Conservation (phyloP, 345 rosid genomes). For the Excoecaria agallocha region DNA sequence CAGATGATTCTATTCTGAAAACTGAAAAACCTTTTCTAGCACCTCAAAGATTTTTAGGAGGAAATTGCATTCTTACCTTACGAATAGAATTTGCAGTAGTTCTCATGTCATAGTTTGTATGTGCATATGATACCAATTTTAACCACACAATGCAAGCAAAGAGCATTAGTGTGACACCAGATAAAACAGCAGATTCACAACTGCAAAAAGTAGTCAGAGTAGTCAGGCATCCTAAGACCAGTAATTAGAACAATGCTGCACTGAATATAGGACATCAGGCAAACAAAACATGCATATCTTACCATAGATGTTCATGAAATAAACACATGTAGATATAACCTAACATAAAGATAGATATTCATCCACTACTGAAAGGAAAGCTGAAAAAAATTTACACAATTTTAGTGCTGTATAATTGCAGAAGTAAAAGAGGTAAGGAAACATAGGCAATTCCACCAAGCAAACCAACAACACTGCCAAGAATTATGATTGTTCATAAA, state of each 20-base stretch:
- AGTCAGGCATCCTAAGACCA: not conserved
- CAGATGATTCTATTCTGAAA: not conserved
- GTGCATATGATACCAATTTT: conserved; percentile 91
- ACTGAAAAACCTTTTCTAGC: not conserved
- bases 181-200: conserved; percentile 83
- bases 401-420: not conserved
- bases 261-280: not conserved
- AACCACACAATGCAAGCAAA: conserved; percentile 96
- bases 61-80: conserved; percentile 46
- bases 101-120: conserved; percentile 85
- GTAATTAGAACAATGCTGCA: not conserved
- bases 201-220: conserved; percentile 43
- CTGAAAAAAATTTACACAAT: not conserved
- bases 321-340: not conserved
- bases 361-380: not conserved
- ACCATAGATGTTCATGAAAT: not conserved
- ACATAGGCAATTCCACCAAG: not conserved
- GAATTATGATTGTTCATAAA: not conserved
- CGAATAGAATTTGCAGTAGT: conserved; percentile 51
- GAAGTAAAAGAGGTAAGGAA: not conserved
- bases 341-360: not conserved
- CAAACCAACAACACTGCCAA: not conserved
- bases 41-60: not conserved
- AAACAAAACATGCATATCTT: not conserved
- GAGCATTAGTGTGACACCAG: conserved; percentile 87